Evolutionary conservation across 768 basidiomycete species (phyloP).

Genomic region (Mrakia frigida): DNA sequence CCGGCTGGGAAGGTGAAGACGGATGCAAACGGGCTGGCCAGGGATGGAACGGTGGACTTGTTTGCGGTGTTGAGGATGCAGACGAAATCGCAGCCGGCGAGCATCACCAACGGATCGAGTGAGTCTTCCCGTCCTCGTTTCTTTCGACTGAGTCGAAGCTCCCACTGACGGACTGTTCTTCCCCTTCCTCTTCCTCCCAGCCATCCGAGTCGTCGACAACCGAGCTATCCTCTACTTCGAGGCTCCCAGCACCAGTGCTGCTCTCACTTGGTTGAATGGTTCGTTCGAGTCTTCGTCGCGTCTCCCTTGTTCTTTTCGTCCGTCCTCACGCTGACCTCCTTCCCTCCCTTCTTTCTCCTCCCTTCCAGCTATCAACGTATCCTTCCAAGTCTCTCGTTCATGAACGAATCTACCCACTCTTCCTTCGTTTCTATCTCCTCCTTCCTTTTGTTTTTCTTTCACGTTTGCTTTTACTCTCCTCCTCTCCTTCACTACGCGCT

Average conservation of each 20-base stretch:
- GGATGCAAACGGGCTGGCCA: conserved; percentile 52
- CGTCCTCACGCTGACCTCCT: neutral
- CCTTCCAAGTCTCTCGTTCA: conserved; percentile 70
- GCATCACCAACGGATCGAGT: conserved; percentile 84
- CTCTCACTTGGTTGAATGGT: conserved; percentile 23
- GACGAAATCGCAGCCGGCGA: conserved; percentile 81
- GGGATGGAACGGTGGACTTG: conserved; percentile 70
- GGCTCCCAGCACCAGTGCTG: conserved; percentile 18
- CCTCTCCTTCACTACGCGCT: neutral
- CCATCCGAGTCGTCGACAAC: conserved; percentile 29
- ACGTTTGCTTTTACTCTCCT: neutral
- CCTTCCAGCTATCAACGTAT: conserved; percentile 60
- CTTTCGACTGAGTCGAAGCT: neutral
- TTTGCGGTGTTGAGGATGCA: conserved; percentile 97
- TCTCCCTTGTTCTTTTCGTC: neutral
- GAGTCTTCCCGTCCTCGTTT: conserved; percentile 9
- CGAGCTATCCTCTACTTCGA: conserved; percentile 30
- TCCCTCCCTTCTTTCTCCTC: neutral
- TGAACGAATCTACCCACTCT: conserved; percentile 80
- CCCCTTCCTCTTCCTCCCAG: neutral
- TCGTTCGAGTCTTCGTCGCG: neutral
- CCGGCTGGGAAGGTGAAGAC: conserved; percentile 48
- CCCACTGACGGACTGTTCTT: neutral
- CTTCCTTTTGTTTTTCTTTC: neutral
- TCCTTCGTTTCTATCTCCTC: conserved; percentile 65